Evolutionary conservation across 257 asterid species (phyloP), one percentile per base, ranked within the genome.

Genomic region (Datura wrightii): DNA sequence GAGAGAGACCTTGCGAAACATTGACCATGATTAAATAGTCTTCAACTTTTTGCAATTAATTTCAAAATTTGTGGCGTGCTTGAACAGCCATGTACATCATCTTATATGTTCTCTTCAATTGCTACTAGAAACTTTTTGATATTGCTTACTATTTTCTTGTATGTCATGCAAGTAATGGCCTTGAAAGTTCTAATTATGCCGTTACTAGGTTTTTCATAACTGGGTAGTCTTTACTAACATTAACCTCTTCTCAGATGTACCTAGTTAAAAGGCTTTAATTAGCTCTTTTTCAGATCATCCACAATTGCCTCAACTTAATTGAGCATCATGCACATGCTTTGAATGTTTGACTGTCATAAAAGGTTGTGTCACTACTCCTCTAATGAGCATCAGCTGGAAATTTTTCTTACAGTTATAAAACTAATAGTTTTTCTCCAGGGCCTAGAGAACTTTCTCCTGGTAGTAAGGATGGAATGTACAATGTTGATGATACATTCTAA

Each of bases 51-150:
- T 52, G 16, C n/a, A 50, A 76, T 14, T 76, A 50, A 36, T 50
- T 31, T 76, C 14, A 31, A 76, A 50, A 52, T 31, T 76, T 52
- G 15, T 52, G 63, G 82, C 14, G 37, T 76, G 62, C 52, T 76
- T 50, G 31, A 76, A 15, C 46, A 52, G 41, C 58, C 82, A 31
- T 50, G 82, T 76, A 31, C 60, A 31, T 76, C 15, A 34, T 76
- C 63, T 76, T 52, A 52, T 76, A 76, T 13, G 63, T 31, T 76
- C 63, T 76, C 82, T 76, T 76, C 34, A 76, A 14, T 76, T 76
- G 63, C 82, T 34, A 52, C 46, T 52, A 52, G 46, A 52, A 76
- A 31, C 63, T 31, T 76, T 52, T 76, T 50, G 15, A 52, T 53
- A 9, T 52, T 50, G 82, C 82, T 76, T 14, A 0, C 31, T 3